Evolutionary conservation across 306 rosid genomes (phyloP).

Genomic region (Mimosa pudica): DNA sequence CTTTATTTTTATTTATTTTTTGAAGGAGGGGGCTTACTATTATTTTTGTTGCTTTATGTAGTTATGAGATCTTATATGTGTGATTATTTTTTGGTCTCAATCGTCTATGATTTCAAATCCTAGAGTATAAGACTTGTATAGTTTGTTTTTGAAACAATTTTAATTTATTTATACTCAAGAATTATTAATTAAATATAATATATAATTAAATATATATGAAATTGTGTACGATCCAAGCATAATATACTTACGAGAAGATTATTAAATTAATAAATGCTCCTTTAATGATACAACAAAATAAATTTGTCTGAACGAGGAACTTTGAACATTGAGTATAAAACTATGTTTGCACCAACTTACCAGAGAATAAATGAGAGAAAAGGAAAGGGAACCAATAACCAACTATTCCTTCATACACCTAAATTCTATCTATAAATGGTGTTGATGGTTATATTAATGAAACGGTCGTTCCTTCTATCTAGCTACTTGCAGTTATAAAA

Average conservation of each 20-base stretch:
- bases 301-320: neutral
- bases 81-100: too few relatives aligned
- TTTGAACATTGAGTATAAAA: neutral
- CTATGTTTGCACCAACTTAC: neutral
- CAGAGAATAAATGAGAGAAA: neutral
- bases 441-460: neutral
- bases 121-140: too few relatives aligned
- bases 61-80: too few relatives aligned
- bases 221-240: neutral
- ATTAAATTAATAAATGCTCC: neutral
- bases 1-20: too few relatives aligned
- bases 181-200: too few relatives aligned
- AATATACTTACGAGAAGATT: neutral
- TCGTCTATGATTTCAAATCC: too few relatives aligned
- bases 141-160: too few relatives aligned
- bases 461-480: neutral
- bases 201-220: neutral
- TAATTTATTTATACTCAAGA: too few relatives aligned
- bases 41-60: too few relatives aligned
- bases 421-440: neutral
- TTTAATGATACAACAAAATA: neutral
- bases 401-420: neutral
- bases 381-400: neutral
- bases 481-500: neutral
- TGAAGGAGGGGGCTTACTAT: too few relatives aligned